phyloP scores from a whole-genome alignment of 768 basidiomycete species.

The Suillus variegatus region DNA sequence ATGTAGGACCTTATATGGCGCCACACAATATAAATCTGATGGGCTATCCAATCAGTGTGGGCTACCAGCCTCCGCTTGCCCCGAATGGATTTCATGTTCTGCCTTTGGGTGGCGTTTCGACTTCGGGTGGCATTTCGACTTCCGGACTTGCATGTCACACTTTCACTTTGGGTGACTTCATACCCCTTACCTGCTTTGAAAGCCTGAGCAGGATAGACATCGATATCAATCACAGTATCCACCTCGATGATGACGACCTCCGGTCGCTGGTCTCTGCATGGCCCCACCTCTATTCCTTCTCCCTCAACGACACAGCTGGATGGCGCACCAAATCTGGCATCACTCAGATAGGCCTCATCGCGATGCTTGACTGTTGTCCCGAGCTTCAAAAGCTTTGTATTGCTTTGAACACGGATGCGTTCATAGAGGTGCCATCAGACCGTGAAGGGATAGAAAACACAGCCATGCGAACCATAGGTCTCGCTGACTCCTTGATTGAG shows the following conservation, averaged over 20 bases:
- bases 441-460: conserved; percentile 1
- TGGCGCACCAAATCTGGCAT: conserved; percentile 7
- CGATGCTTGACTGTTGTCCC: conserved; percentile 3
- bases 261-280: not conserved
- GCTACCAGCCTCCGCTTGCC: not conserved
- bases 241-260: not conserved
- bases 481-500: conserved; percentile 2
- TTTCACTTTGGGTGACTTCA: conserved; percentile 2
- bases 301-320: conserved; percentile 1
- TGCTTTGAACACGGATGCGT: conserved; percentile 3
- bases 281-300: conserved; percentile 5
- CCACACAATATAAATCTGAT: not conserved
- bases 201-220: conserved; percentile 3
- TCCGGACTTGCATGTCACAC: not conserved
- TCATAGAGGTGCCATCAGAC: not conserved
- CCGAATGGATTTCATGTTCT: not conserved
- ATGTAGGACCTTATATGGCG: not conserved
- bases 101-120: not conserved
- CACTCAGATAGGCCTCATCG: conserved; percentile 3
- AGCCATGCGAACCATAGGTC: not conserved
- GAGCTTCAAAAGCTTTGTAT: conserved; percentile 6
- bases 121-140: not conserved
- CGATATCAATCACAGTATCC: conserved; percentile 4
- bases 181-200: conserved; percentile 6
- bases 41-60: not conserved